A percentile compares a stretch with the other conserved stretches of the same genome.
Conservation (phyloP, 768 basidiomycete species). For the Fomitopsis serialis region DNA sequence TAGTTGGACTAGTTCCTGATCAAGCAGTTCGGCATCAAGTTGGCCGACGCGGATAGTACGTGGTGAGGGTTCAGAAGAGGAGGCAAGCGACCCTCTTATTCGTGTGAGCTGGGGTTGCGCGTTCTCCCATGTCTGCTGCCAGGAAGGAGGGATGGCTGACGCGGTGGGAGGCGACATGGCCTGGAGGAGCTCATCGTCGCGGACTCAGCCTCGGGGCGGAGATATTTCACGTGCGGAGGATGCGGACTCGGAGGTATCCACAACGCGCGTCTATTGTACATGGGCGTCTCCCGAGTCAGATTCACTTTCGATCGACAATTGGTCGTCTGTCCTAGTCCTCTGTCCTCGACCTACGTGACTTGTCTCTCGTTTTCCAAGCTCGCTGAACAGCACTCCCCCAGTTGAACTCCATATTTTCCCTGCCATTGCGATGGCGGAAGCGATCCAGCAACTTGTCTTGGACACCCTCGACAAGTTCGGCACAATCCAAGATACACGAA, state of each 20-base stretch:
- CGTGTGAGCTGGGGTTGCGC: slow-evolving; percentile 50
- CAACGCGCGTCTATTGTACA: not conserved
- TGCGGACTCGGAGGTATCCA: too few relatives aligned
- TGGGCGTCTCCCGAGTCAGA: slow-evolving; percentile 8
- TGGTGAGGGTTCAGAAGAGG: slow-evolving; percentile 25
- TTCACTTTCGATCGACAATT: not conserved
- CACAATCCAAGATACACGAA: slow-evolving; percentile 63
- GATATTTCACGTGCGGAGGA: too few relatives aligned
- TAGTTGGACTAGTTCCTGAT: slow-evolving; percentile 79
- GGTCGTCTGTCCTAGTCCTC: not conserved
- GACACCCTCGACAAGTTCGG: slow-evolving; percentile 56
- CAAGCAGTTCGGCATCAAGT: slow-evolving; percentile 86
- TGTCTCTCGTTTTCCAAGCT: too few relatives aligned
- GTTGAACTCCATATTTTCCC: too few relatives aligned
- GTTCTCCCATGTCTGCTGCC: slow-evolving; percentile 62
- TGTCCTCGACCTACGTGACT: too few relatives aligned
- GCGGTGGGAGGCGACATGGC: slow-evolving; percentile 13
- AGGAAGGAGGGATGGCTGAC: slow-evolving; percentile 20
- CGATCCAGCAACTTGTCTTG: slow-evolving; percentile 75
- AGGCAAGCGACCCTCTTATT: slow-evolving; percentile 37
- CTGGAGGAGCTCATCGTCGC: not conserved
- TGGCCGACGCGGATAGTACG: slow-evolving; percentile 82
- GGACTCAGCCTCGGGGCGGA: too few relatives aligned
- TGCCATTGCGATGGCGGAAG: slow-evolving; percentile 58
- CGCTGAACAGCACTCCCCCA: not conserved